Percentiles rank a stretch among this genome's conserved stretches.
Evolutionary conservation across 768 basidiomycete genomes (phyloP).

Genomic region (Suillus alpinus): DNA sequence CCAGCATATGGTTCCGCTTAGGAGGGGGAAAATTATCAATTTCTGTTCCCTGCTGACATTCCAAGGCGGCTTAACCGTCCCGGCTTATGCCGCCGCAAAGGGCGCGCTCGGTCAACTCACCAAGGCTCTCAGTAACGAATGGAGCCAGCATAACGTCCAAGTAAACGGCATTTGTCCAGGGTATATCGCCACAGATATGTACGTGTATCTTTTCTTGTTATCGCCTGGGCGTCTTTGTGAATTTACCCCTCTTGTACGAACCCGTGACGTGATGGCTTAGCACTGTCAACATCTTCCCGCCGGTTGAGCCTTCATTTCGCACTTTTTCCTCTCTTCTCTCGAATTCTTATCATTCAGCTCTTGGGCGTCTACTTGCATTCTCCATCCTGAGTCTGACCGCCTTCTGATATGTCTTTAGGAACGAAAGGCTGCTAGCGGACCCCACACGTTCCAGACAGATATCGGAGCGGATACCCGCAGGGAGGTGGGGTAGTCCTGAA

Average conservation of each 20-base stretch:
- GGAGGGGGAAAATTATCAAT: slow-evolving; percentile 72
- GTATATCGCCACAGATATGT: slow-evolving; percentile 90
- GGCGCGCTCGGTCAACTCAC: slow-evolving; percentile 83
- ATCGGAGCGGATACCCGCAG: slow-evolving; percentile 67
- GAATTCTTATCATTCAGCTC: slow-evolving; percentile 3
- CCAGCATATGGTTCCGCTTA: slow-evolving; percentile 78
- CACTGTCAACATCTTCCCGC: not conserved
- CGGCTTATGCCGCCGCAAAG: slow-evolving; percentile 91
- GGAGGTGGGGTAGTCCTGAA: slow-evolving; percentile 61
- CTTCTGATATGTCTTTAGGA: slow-evolving; percentile 40
- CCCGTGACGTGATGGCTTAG: slow-evolving; percentile 3
- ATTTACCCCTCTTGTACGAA: slow-evolving; percentile 1
- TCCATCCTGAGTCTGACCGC: slow-evolving; percentile 8
- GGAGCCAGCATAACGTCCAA: slow-evolving; percentile 84
- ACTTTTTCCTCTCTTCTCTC: slow-evolving; percentile 3
- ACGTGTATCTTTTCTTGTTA: slow-evolving; percentile 28
- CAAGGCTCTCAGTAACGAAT: slow-evolving; percentile 91
- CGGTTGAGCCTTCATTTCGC: not conserved
- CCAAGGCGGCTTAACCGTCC: slow-evolving; percentile 67
- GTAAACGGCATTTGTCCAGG: slow-evolving; percentile 89
- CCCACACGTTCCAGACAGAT: slow-evolving; percentile 62
- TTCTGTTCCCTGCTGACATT: slow-evolving; percentile 53
- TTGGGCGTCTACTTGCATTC: slow-evolving; percentile 10
- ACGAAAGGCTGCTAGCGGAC: slow-evolving; percentile 61
- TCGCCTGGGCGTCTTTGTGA: slow-evolving; percentile 4